Conservation (phyloP, 2,329 filamentous ascomycete genomes). For the Aspergillus sp. region DNA sequence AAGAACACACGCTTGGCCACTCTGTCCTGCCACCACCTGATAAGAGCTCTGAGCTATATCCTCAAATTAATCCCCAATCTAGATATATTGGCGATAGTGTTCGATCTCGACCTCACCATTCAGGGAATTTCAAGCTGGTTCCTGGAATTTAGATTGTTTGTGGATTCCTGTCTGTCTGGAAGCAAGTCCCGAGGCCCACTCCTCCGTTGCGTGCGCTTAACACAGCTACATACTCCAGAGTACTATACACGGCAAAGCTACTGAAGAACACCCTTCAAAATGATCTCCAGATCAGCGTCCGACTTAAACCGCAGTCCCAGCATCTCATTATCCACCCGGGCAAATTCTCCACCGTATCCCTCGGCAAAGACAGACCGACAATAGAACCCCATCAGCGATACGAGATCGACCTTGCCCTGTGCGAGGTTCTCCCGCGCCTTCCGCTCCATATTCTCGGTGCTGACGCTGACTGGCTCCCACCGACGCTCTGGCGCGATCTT, state of each 20-base stretch:
- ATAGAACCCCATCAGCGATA: not conserved
- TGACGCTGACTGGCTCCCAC: conserved; percentile 1
- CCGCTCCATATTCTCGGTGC: conserved; percentile 1
- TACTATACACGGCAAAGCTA: not conserved
- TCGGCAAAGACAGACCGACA: conserved; percentile 8
- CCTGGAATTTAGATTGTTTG: not conserved
- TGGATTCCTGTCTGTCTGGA: not conserved
- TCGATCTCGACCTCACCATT: not conserved
- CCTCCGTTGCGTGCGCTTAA: not conserved
- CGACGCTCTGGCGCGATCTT: not conserved
- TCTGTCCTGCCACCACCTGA: not conserved
- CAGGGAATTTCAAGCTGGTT: not conserved
- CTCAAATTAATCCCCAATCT: not conserved
- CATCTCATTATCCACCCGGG: conserved; percentile 11
- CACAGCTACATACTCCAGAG: not conserved
- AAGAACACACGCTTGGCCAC: not conserved
- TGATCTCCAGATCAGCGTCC: conserved; percentile 8
- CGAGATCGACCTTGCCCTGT: not conserved
- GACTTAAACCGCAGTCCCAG: conserved; percentile 1
- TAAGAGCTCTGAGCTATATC: not conserved
- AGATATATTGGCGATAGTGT: not conserved
- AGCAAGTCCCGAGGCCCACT: not conserved
- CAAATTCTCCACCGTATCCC: conserved; percentile 5
- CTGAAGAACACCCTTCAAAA: conserved; percentile 4
- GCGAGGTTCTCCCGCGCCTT: conserved; percentile 1